phyloP scores from a whole-genome alignment of 306 rosid species.

The Hippophae gyantsensis region DNA sequence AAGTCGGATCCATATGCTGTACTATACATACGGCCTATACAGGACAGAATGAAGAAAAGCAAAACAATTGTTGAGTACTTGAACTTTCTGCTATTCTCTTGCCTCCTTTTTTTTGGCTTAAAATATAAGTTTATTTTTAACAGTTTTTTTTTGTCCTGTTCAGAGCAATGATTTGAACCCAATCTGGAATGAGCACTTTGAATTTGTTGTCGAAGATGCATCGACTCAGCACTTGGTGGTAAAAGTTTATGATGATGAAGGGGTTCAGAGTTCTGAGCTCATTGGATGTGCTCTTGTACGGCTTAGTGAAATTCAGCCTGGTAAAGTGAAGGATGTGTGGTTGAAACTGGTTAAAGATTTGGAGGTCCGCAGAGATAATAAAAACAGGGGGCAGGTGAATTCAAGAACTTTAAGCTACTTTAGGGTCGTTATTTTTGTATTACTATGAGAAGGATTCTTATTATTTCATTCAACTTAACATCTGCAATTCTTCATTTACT shows the following conservation, averaged over 20 bases:
- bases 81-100: conserved; percentile 7
- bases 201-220: conserved; percentile 76
- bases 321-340: conserved; percentile 93
- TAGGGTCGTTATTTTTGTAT: too few species aligned
- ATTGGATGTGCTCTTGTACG: conserved; percentile 56
- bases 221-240: conserved; percentile 78
- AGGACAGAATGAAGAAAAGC: conserved; percentile 76
- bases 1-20: conserved; percentile 94
- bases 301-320: conserved; percentile 76
- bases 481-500: too few species aligned
- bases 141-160: conserved; percentile 13
- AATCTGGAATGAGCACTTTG: conserved; percentile 94
- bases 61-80: conserved; percentile 60
- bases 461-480: too few species aligned
- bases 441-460: too few species aligned
- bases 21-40: conserved; percentile 66
- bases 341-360: conserved; percentile 93
- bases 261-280: conserved; percentile 67
- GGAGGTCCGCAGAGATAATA: conserved; percentile 79
- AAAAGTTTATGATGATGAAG: conserved; percentile 71
- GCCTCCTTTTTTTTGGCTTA: neutral
- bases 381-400: conserved; percentile 81
- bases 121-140: conserved; percentile 3
- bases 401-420: neutral
- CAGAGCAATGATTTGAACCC: conserved; percentile 95